phyloP scores from a whole-genome alignment of 768 basidiomycete genomes.

The Lentinula lateritia region DNA sequence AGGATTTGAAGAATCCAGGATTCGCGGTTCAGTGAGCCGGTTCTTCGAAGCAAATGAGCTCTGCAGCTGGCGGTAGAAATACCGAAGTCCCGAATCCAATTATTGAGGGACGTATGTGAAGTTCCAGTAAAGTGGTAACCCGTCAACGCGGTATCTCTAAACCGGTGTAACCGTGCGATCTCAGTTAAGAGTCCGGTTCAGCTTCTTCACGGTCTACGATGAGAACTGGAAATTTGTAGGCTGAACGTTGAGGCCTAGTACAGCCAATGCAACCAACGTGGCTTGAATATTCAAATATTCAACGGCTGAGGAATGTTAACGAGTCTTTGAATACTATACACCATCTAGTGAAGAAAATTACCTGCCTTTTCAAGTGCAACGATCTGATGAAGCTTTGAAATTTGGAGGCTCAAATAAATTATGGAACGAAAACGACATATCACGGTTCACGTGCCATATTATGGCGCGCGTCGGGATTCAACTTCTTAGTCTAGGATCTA shows the following conservation, averaged over 20 bases:
- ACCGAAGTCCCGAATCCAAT: not conserved
- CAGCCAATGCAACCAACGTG: not conserved
- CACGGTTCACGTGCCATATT: not conserved
- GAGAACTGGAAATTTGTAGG: not conserved
- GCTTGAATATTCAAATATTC: not conserved
- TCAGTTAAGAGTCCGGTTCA: not conserved
- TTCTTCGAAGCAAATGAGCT: not conserved
- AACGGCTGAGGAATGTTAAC: not conserved
- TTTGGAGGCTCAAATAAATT: not conserved
- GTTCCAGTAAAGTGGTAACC: not conserved
- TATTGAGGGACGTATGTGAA: not conserved
- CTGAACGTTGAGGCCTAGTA: not conserved
- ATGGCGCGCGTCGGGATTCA: not conserved
- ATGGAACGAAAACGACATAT: not conserved
- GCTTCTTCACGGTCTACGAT: not conserved
- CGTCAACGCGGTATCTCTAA: not conserved
- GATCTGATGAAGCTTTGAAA: not conserved
- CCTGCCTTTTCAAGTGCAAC: not conserved
- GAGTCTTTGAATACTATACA: not conserved
- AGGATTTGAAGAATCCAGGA: not conserved
- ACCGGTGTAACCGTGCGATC: not conserved
- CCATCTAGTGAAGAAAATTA: not conserved
- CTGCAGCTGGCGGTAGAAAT: not conserved
- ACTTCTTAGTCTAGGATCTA: too few species aligned
- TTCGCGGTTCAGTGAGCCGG: not conserved